A percentile compares a stretch with the other conserved stretches of the same genome.
These are phyloP conservation scores for Sphagnum fallax DNA, from an alignment of 228 moss, liverwort and hornwort species.

Conservation along the genomic window DNA sequence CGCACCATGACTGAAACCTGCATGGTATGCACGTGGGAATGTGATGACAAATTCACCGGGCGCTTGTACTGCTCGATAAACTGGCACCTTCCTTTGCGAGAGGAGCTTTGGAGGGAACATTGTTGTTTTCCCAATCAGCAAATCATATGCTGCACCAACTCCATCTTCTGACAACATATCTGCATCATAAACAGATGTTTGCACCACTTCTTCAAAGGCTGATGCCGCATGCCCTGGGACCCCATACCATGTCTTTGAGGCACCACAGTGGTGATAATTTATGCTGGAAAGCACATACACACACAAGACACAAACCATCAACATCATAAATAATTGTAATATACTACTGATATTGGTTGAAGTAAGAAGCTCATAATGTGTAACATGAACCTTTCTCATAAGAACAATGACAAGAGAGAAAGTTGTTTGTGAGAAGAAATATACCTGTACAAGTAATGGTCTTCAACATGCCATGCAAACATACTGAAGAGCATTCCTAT, in stretches of 20 bases:
- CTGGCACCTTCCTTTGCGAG: constrained; percentile 15
- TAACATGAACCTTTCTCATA: too few species aligned
- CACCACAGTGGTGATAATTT: constrained; percentile 44
- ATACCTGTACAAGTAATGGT: constrained; percentile 29
- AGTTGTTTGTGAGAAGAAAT: too few species aligned
- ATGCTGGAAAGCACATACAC: constrained; percentile 9
- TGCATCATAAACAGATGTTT: constrained; percentile 21
- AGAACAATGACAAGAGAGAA: too few species aligned
- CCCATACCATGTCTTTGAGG: constrained; percentile 48
- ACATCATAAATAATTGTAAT: too few species aligned
- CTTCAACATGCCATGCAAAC: constrained; percentile 51
- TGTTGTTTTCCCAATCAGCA: constrained; percentile 36
- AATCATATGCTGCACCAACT: constrained; percentile 22
- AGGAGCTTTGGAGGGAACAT: constrained; percentile 37
- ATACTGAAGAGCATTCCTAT: constrained; percentile 45
- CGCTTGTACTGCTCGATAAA: constrained; percentile 27
- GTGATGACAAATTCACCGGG: constrained; percentile 41
- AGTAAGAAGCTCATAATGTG: too few species aligned
- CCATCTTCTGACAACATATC: constrained; percentile 25
- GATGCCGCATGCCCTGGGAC: constrained; percentile 33
- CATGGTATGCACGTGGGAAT: constrained; percentile 36
- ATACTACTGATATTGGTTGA: too few species aligned
- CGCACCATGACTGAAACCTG: constrained; percentile 30
- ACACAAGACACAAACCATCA: too few species aligned
- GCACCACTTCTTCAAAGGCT: constrained; percentile 30